phyloP scores from a whole-genome alignment of 2,329 filamentous ascomycete genomes.

The Pseudogymnoascus sp. region DNA sequence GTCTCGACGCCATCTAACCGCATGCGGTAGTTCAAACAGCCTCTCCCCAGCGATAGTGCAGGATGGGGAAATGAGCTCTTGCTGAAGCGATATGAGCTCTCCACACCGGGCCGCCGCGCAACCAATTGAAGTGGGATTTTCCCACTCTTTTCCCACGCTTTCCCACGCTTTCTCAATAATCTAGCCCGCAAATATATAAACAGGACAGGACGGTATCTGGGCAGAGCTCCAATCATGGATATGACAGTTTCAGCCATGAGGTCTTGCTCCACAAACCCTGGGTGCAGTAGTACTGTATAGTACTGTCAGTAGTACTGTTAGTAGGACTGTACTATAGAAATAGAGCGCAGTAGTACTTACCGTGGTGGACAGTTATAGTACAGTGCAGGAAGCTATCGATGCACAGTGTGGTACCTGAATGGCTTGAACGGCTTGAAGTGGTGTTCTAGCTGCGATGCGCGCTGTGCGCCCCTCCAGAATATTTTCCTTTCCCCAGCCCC shows the following conservation, averaged over 20 bases:
- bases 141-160: not conserved
- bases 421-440: not conserved
- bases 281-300: not conserved
- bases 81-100: slow-evolving; percentile 11
- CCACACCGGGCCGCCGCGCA: slow-evolving; percentile 2
- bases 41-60: slow-evolving; percentile 4
- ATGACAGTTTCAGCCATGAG: slow-evolving; percentile 5
- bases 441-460: not conserved
- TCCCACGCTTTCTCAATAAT: not conserved
- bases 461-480: not conserved
- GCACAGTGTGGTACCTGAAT: not conserved
- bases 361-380: not conserved
- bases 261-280: not conserved
- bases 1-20: not conserved
- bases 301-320: no score
- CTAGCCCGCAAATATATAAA: not conserved
- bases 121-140: slow-evolving; percentile 3
- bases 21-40: slow-evolving; percentile 9
- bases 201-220: not conserved
- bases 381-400: not conserved
- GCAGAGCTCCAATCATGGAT: slow-evolving; percentile 2
- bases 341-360: not conserved
- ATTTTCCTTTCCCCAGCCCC: not conserved
- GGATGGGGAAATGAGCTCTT: slow-evolving; percentile 10
- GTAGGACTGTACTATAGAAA: not conserved